Conservation (phyloP, 2,329 filamentous ascomycete species). For the Penicillium sp. region DNA sequence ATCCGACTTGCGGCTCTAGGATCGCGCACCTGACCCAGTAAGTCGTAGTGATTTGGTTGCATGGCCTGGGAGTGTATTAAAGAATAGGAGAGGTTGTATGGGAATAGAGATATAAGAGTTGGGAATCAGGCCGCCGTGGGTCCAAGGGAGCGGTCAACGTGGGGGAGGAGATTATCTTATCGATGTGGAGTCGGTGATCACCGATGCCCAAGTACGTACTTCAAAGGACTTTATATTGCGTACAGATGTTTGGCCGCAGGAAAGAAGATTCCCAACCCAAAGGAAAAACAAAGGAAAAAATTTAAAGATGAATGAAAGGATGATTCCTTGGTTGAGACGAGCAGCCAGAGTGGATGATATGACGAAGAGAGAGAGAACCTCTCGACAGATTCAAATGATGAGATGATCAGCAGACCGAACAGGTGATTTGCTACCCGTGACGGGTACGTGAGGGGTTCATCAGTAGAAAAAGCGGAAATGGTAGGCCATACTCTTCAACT, state of each 20-base stretch:
- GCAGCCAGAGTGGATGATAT: not conserved
- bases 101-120: conserved; percentile 6
- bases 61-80: conserved; percentile 23
- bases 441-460: conserved; percentile 7
- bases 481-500: not conserved
- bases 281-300: not conserved
- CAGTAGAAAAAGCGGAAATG: not conserved
- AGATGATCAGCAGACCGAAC: conserved; percentile 27
- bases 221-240: no score
- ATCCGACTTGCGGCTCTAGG: conserved; percentile 31
- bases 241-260: not conserved
- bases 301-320: not conserved
- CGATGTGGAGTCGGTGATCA: conserved; percentile 22
- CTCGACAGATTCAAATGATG: conserved; percentile 14
- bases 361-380: not conserved
- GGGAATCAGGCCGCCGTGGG: conserved; percentile 21
- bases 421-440: conserved; percentile 28
- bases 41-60: conserved; percentile 42
- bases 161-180: conserved; percentile 27
- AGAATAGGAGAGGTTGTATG: not conserved
- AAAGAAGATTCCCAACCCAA: not conserved
- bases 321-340: not conserved
- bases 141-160: conserved; percentile 26
- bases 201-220: conserved; percentile 23
- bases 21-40: conserved; percentile 37